Percentiles rank a stretch among this genome's conserved stretches.
Evolutionary conservation across 2,329 filamentous ascomycete species (phyloP).

Genomic region (Aspergillus terreus): DNA sequence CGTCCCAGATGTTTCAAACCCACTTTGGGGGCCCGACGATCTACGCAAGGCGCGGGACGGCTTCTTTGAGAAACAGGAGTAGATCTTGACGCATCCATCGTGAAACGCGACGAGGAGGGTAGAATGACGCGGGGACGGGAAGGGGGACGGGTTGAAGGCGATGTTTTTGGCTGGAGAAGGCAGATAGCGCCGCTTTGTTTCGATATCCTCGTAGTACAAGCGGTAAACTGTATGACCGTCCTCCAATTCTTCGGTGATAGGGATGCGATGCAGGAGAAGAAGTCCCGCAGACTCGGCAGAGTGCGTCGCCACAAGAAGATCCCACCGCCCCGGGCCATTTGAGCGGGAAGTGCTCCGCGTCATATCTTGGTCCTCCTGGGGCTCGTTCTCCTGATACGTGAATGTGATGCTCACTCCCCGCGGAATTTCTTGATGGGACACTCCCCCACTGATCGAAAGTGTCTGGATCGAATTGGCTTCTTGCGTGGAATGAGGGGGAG

Average conservation of each 20-base stretch:
- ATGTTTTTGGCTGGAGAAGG: conserved; percentile 49
- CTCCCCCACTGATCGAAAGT: conserved; percentile 44
- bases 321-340: conserved; percentile 31
- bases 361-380: conserved; percentile 26
- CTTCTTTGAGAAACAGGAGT: conserved; percentile 49
- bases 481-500: conserved; percentile 46
- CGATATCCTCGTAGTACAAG: conserved; percentile 34
- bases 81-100: conserved; percentile 55
- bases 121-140: conserved; percentile 51
- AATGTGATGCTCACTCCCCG: conserved; percentile 52
- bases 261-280: conserved; percentile 43
- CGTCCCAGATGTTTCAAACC: conserved; percentile 28
- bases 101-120: conserved; percentile 54
- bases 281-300: conserved; percentile 43
- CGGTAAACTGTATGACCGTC: conserved; percentile 18
- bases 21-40: conserved; percentile 26
- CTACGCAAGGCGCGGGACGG: conserved; percentile 23
- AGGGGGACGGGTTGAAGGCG: conserved; percentile 52
- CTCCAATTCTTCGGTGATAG: conserved; percentile 26
- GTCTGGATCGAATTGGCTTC: conserved; percentile 43
- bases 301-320: conserved; percentile 45
- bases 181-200: conserved; percentile 47
- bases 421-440: conserved; percentile 50
- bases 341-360: conserved; percentile 25
- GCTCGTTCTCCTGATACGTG: conserved; percentile 39